Evolutionary conservation across 2,329 filamentous ascomycete genomes (phyloP), one percentile per base, ranked within the genome.

Genomic region (Anthostomella pinea): DNA sequence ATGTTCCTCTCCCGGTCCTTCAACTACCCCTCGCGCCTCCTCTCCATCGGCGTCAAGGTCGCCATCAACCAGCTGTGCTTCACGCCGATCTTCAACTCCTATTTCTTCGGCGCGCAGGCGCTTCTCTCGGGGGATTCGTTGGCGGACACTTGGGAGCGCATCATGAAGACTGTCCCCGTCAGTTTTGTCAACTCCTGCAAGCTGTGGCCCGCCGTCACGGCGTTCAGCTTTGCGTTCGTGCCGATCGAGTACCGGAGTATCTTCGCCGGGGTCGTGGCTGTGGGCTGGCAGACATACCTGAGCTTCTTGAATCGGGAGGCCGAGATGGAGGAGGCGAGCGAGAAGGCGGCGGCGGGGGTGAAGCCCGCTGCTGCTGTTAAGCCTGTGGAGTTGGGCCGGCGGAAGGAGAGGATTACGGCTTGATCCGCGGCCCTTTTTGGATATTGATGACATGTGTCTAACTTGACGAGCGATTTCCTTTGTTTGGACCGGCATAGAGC

Each of bases 231-330:
- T 56, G 80, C 84, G n/a, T 93, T 87, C 54, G 69, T 96, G 4
- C 79, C 82, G 17, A 70, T 88, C 30, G 81, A 91, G 56, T 91
- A 87, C 62, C 72, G 90, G 33, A 86, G 81, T 51, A 74, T 95
- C 11, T 93, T 95, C 51, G 79, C 84, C 0, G 87, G 86, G 1
- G 66, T 84, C 6, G 75, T 95, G 47, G 87, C 87, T 1, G 83
- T 95, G 33, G 86, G 85, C 0, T 96, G 90, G 90, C 90, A 95
- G 73, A 89, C 87, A 1, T 96, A 95, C 69, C 57, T 96, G 51
- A 87, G 82, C 50, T 85, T 81, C 62, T 63, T 95, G 54, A 95
- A 95, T 54, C 75, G 83, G 53, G 69, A 70, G 44, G 87, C 86
- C 2, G 87, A 88, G 59, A 68, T 69, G 31, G 67, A 72, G 49